Percentiles rank a stretch among this genome's conserved stretches.
phyloP scores from a whole-genome alignment of 768 basidiomycete species.

The Pleurotus citrinopileatus region DNA sequence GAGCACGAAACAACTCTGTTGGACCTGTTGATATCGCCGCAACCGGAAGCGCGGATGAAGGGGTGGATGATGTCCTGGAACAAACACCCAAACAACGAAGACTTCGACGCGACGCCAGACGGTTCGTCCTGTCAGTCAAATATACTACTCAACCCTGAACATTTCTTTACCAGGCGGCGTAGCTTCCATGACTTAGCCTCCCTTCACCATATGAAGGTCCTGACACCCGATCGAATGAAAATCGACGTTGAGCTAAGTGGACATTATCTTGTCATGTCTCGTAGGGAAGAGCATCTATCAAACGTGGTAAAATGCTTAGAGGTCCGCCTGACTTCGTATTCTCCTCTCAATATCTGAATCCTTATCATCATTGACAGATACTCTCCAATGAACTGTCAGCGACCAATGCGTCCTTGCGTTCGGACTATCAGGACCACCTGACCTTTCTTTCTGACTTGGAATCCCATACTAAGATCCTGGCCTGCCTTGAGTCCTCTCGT shows the following conservation, averaged over 20 bases:
- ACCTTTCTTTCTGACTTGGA: slow-evolving; percentile 46
- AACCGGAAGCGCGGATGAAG: slow-evolving; percentile 9
- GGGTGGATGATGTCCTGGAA: slow-evolving; percentile 5
- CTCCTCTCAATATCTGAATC: slow-evolving; percentile 3
- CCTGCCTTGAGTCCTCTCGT: slow-evolving; percentile 48
- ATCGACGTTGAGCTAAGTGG: slow-evolving; percentile 80
- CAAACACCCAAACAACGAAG: slow-evolving; percentile 1
- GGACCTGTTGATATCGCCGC: neutral
- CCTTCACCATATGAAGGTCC: slow-evolving; percentile 42
- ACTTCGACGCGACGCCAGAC: slow-evolving; percentile 12
- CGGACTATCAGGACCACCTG: slow-evolving; percentile 55
- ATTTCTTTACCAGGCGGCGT: slow-evolving; percentile 39
- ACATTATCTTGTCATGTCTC: slow-evolving; percentile 64
- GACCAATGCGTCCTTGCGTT: slow-evolving; percentile 55
- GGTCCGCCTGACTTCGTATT: slow-evolving; percentile 27
- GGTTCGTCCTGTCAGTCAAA: slow-evolving; percentile 24
- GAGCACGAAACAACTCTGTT: neutral
- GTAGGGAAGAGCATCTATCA: slow-evolving; percentile 64
- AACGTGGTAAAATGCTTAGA: slow-evolving; percentile 62
- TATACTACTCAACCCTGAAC: neutral
- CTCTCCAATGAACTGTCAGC: slow-evolving; percentile 51
- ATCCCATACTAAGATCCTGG: slow-evolving; percentile 42
- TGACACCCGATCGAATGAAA: slow-evolving; percentile 64
- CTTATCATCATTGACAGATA: slow-evolving; percentile 28
- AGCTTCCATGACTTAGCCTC: slow-evolving; percentile 64